These are phyloP conservation scores for Psidium guajava DNA, from an alignment of 345 rosid genomes.

Conservation along the genomic window DNA sequence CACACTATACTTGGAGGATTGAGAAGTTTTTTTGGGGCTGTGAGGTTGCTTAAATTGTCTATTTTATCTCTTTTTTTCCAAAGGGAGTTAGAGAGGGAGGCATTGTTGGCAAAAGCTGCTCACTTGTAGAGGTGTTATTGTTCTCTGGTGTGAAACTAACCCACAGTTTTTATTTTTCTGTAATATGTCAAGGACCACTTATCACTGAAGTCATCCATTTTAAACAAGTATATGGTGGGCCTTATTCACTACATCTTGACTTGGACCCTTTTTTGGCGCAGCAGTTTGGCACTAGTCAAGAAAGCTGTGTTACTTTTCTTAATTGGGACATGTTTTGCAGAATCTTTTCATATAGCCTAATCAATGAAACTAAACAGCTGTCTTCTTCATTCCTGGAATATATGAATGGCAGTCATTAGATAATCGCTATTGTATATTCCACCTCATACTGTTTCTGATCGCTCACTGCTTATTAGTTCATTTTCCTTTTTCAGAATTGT, in stretches of 20 bases:
- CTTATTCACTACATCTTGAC: neutral
- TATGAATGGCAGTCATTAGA: neutral
- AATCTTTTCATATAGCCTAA: neutral
- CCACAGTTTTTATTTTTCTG: neutral
- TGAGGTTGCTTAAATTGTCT: neutral
- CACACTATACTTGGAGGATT: neutral
- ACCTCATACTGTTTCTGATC: neutral
- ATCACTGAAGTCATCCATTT: neutral
- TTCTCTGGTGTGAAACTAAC: neutral
- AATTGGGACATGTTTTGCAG: neutral
- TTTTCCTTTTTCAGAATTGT: slow-evolving; percentile 37
- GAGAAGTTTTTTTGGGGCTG: neutral
- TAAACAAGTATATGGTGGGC: neutral
- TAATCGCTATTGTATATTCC: neutral
- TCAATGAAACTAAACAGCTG: neutral
- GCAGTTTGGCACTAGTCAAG: neutral
- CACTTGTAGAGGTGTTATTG: neutral
- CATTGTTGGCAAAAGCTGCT: neutral
- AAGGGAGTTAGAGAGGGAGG: neutral
- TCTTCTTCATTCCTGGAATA: neutral
- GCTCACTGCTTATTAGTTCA: neutral
- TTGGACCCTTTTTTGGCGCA: neutral
- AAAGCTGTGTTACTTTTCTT: neutral
- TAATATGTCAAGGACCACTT: neutral
- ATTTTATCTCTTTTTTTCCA: neutral